These are phyloP conservation scores for Pythium vanterpoolii DNA, from an alignment of 352 stramenopile genomes.

Conservation along the genomic window DNA sequence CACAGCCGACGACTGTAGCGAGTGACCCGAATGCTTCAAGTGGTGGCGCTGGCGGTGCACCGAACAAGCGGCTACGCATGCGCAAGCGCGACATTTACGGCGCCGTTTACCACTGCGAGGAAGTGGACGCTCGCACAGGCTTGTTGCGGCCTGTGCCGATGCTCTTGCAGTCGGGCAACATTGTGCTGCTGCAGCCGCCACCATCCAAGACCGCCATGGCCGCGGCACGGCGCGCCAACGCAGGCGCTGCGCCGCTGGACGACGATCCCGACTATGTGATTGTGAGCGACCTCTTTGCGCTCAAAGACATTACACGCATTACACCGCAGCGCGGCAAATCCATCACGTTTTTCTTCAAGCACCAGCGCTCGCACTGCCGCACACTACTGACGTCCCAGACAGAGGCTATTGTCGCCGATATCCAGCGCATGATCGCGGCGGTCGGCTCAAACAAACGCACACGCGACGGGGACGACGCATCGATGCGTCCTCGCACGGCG, in stretches of 20 bases:
- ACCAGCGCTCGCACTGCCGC: slow-evolving; percentile 49
- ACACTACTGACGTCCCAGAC: slow-evolving; percentile 73
- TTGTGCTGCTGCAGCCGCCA: slow-evolving; percentile 43
- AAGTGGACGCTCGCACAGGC: slow-evolving; percentile 56
- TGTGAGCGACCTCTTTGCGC: slow-evolving; percentile 57
- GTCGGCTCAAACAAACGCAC: slow-evolving; percentile 36
- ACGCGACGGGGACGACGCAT: slow-evolving; percentile 21
- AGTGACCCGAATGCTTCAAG: not conserved
- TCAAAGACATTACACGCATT: slow-evolving; percentile 70
- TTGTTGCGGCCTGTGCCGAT: slow-evolving; percentile 56
- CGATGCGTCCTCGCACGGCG: slow-evolving; percentile 3
- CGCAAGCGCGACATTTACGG: slow-evolving; percentile 67
- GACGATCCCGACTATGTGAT: slow-evolving; percentile 48
- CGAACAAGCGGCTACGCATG: slow-evolving; percentile 49
- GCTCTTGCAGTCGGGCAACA: slow-evolving; percentile 63
- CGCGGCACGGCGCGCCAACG: not conserved
- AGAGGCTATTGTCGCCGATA: slow-evolving; percentile 60
- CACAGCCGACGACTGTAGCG: slow-evolving; percentile 3
- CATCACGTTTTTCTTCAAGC: slow-evolving; percentile 79
- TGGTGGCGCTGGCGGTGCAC: not conserved
- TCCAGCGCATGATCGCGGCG: slow-evolving; percentile 63
- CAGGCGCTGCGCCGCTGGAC: not conserved
- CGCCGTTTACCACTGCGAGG: slow-evolving; percentile 63
- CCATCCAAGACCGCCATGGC: slow-evolving; percentile 7
- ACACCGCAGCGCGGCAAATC: slow-evolving; percentile 74